These are phyloP conservation scores for Nannochloropsis salina DNA, from an alignment of 108 stramenopile species.

Conservation along the genomic window DNA sequence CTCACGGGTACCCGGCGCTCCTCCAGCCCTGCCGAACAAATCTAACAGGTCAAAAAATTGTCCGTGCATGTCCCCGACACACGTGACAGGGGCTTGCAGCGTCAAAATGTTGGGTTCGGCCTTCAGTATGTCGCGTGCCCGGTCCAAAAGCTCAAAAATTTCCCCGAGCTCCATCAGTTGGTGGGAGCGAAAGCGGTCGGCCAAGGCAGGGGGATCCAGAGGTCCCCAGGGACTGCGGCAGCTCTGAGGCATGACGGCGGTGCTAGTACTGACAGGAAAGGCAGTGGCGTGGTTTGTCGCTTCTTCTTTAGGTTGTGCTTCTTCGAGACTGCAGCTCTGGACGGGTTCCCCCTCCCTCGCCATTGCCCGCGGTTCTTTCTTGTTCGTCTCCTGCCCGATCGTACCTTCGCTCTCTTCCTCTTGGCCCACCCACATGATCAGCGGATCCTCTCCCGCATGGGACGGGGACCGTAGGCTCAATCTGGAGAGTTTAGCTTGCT, in stretches of 20 bases:
- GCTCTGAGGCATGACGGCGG: too few relatives aligned
- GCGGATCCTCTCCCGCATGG: not conserved
- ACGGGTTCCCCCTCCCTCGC: not conserved
- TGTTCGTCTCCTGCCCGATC: not conserved
- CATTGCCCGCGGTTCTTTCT: not conserved
- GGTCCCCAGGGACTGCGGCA: not conserved
- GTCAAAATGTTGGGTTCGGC: conserved; percentile 48
- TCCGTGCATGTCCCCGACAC: conserved; percentile 86
- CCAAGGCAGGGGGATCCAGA: not conserved
- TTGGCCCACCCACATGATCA: not conserved
- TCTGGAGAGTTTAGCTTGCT: not conserved
- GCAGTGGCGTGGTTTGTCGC: too few relatives aligned
- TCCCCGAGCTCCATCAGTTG: conserved; percentile 45
- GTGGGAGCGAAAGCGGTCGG: conserved; percentile 21
- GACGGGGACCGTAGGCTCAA: not conserved
- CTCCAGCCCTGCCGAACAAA: conserved; percentile 58
- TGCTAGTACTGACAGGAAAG: too few relatives aligned
- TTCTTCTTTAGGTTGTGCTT: too few relatives aligned
- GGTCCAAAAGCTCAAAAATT: conserved; percentile 44
- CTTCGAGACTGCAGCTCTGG: too few relatives aligned
- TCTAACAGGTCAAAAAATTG: conserved; percentile 88
- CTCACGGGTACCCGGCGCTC: not conserved
- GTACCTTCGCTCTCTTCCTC: not conserved
- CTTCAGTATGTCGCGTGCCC: conserved; percentile 42
- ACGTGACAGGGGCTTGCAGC: conserved; percentile 44